Base-by-base conservation (phyloP, 2,329 filamentous ascomycete species). In the Huntiella decipiens region DNA sequence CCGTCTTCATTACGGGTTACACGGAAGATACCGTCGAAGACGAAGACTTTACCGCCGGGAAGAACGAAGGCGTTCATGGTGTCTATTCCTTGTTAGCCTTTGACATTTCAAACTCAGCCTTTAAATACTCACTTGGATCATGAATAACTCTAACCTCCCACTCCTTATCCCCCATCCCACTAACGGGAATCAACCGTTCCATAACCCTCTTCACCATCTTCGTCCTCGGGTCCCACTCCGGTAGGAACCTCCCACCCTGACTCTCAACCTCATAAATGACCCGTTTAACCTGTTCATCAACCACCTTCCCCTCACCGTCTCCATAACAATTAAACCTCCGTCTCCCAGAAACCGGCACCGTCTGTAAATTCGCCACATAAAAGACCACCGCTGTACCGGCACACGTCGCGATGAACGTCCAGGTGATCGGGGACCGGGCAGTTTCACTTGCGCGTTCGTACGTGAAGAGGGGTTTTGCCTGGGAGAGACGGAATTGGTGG, bases 121-220 rank as follows among this genome's bases (percentile, higher is more conserved):
- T 15, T 7, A 33, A 34, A 58, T 28, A 28, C 65, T 38, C 57
- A 68, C 65, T 52, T 15, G 66, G 65, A 50, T 77, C 76, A n/a
- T 82, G 70, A 54, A 88, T 84, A 5, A 88, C 81, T 54, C 71
- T 66, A 3, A 87, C 68, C 60, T 85, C 77, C 82, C 82, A 87
- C 10, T 73, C 57, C 48, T 69, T 61, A 51, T 68, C 60, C 45
- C 59, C 54, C 62, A 82, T 62, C 4, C 77, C 77, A 52, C 72
- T 77, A 43, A 77, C 75, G 4, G 78, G 78, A 19, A 86, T 72
- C 54, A 88, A 58, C 46, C 76, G 63, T 44, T 64, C 57, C 67
- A 87, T 70, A 10, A 87, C 79, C 49, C 71, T 63, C 56, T 69
- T 66, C 5, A 86, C 80, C 57, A 69, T 56, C 7, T 57, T 55